phyloP scores from a whole-genome alignment of 1,284 basidiomycete species.

The Apiotrichum mycotoxinovorans region DNA sequence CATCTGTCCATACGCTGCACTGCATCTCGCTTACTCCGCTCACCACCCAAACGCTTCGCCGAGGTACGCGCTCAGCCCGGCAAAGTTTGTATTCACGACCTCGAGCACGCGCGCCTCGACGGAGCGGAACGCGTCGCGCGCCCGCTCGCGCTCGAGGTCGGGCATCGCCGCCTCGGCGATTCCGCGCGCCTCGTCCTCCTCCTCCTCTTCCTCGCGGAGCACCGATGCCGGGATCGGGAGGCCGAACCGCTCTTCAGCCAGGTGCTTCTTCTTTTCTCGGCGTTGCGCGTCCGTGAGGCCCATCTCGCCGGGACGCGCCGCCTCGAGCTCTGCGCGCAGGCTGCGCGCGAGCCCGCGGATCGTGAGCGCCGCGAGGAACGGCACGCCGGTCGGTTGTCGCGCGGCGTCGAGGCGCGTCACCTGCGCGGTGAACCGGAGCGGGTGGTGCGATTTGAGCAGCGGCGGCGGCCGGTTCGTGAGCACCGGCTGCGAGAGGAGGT shows the following conservation, averaged over 20 bases:
- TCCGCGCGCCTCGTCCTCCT: slow-evolving; percentile 29
- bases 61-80: slow-evolving; percentile 37
- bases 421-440: slow-evolving; percentile 25
- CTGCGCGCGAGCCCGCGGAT: slow-evolving; percentile 44
- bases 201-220: slow-evolving; percentile 40
- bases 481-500: slow-evolving; percentile 8
- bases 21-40: not conserved
- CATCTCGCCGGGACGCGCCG: slow-evolving; percentile 17
- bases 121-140: slow-evolving; percentile 31
- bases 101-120: slow-evolving; percentile 35
- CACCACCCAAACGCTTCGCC: slow-evolving; percentile 44
- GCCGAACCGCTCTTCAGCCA: slow-evolving; percentile 44
- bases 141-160: slow-evolving; percentile 32
- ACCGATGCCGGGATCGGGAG: slow-evolving; percentile 46
- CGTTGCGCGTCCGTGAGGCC: slow-evolving; percentile 20
- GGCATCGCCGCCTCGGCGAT: slow-evolving; percentile 19
- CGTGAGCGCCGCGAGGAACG: slow-evolving; percentile 42
- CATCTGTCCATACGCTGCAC: not conserved
- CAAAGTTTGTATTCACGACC: slow-evolving; percentile 36
- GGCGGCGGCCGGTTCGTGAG: slow-evolving; percentile 30
- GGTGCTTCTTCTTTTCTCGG: slow-evolving; percentile 34
- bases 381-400: slow-evolving; percentile 34
- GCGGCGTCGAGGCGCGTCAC: slow-evolving; percentile 29
- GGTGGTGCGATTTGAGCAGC: slow-evolving; percentile 22
- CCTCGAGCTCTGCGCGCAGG: slow-evolving; percentile 33